These are phyloP conservation scores for Pseudoturritis turrita DNA, from an alignment of 345 rosid genomes.

Conservation along the genomic window DNA sequence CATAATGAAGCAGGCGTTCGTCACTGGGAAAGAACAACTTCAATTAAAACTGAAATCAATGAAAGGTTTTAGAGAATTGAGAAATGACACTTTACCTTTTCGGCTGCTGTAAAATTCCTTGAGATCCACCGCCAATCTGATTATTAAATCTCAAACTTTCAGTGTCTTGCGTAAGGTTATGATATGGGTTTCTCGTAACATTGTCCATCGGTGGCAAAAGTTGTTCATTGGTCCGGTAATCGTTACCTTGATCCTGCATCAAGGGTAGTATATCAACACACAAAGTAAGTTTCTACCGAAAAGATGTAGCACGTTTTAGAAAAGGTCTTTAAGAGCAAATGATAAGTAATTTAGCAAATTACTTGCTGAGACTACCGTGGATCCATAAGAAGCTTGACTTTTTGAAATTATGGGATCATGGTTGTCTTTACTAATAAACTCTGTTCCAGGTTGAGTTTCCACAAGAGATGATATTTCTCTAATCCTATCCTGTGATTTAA, in stretches of 20 bases:
- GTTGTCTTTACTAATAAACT: conserved; percentile 32
- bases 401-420: conserved; percentile 28
- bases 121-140: conserved; percentile 20
- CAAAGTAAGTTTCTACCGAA: conserved; percentile 4
- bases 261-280: conserved; percentile 3
- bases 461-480: conserved; percentile 40
- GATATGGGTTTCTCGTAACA: conserved; percentile 24
- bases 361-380: conserved; percentile 42
- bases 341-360: conserved; percentile 33
- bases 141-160: conserved; percentile 27
- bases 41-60: neutral
- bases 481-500: conserved; percentile 61
- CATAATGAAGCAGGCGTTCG: neutral
- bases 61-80: neutral
- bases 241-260: conserved; percentile 29
- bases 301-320: neutral
- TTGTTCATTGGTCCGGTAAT: conserved; percentile 26
- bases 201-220: conserved; percentile 26
- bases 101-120: conserved; percentile 13
- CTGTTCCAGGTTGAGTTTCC: conserved; percentile 40
- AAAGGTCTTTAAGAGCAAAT: conserved; percentile 9
- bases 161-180: conserved; percentile 10
- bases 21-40: neutral
- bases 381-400: conserved; percentile 33
- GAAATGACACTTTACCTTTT: conserved; percentile 16